phyloP scores from a whole-genome alignment of 1,284 basidiomycete genomes.

The Cronartium ribicola region DNA sequence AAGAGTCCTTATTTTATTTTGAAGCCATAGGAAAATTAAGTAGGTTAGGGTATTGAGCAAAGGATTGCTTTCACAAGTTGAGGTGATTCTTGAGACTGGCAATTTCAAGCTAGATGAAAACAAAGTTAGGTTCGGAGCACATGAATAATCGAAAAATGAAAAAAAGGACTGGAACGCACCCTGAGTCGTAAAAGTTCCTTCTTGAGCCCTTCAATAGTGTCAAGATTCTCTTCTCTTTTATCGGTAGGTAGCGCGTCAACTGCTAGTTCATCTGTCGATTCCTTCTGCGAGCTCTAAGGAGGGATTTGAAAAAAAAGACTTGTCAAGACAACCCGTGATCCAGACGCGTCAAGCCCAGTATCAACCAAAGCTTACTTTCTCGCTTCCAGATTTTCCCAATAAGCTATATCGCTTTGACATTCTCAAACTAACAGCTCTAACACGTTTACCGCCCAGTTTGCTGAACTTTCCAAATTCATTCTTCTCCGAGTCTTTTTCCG shows the following conservation, averaged over 20 bases:
- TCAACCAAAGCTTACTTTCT: background rate
- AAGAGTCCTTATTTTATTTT: no score
- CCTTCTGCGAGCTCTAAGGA: background rate
- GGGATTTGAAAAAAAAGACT: background rate
- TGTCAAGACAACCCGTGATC: background rate
- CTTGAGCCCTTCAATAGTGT: conserved; percentile 5
- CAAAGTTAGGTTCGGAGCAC: background rate
- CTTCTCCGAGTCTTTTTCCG: conserved; percentile 10
- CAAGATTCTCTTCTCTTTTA: background rate
- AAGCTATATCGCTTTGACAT: conserved; percentile 33
- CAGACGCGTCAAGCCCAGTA: background rate
- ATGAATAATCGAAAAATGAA: background rate
- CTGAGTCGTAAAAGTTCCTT: conserved; percentile 1
- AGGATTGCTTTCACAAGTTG: background rate
- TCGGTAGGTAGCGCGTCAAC: background rate
- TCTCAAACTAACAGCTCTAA: conserved; percentile 34
- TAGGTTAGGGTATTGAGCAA: no score
- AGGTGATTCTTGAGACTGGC: background rate
- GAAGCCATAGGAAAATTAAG: no score
- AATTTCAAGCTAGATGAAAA: conserved; percentile 4
- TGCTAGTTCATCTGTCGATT: background rate
- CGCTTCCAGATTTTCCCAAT: conserved; percentile 22
- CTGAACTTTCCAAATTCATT: conserved; percentile 32
- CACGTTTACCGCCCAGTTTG: conserved; percentile 30
- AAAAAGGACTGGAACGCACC: background rate